Percentiles rank a stretch among this genome's conserved stretches.
Evolutionary conservation across 1,139 yeast species (phyloP).

Genomic region (Geotrichum restrictum): DNA sequence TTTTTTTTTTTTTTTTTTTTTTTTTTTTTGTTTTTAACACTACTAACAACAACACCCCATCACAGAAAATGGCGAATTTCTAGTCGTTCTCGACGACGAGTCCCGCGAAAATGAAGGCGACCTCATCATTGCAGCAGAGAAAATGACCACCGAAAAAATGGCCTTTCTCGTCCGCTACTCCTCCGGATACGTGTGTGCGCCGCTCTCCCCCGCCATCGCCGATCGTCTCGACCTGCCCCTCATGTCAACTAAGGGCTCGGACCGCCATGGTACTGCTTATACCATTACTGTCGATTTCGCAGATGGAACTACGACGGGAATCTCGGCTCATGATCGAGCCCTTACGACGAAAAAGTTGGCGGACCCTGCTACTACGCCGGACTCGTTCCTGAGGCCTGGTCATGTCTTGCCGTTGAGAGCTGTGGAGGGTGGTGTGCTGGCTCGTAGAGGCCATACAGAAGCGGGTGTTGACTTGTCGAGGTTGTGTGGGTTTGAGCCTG

Average conservation of each 20-base stretch:
- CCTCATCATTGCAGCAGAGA: conserved; percentile 84
- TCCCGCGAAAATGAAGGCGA: conserved; percentile 97
- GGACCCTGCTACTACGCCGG: conserved; percentile 51
- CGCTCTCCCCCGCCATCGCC: conserved; percentile 73
- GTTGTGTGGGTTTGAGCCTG: conserved; percentile 75
- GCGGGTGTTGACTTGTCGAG: conserved; percentile 87
- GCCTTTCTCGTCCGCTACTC: conserved; percentile 84
- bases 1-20: background rate
- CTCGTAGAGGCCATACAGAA: conserved; percentile 96
- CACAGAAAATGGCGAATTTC: conserved; percentile 79
- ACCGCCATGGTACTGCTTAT: conserved; percentile 95
- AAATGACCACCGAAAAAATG: conserved; percentile 78
- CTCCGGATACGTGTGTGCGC: conserved; percentile 92
- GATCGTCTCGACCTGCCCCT: conserved; percentile 75
- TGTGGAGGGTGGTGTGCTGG: conserved; percentile 72
- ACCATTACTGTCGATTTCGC: conserved; percentile 84
- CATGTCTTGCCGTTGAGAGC: conserved; percentile 92
- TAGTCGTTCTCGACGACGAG: conserved; percentile 94
- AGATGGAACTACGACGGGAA: conserved; percentile 92
- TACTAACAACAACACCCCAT: too few species aligned
- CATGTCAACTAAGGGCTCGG: conserved; percentile 56
- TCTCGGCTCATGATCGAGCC: conserved; percentile 91
- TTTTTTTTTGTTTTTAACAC: background rate
- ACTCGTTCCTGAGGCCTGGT: conserved; percentile 83
- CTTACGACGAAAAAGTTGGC: conserved; percentile 75